A percentile compares a stretch with the other conserved stretches of the same genome.
Evolutionary conservation across 345 rosid species (phyloP).

Genomic region (Noccaea bulbosa): DNA sequence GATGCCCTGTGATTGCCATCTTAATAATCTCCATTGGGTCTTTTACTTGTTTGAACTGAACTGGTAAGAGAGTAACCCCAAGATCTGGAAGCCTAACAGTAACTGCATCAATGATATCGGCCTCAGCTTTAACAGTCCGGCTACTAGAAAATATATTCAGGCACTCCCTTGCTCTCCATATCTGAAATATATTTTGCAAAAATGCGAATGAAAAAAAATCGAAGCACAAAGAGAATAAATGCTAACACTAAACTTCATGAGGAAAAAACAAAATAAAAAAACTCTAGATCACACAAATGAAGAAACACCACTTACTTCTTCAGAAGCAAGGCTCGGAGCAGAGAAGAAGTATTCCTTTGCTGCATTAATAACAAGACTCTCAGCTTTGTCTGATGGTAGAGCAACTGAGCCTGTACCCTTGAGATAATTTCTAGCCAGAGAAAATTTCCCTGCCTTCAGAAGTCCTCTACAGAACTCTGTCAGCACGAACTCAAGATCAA

Average conservation of each 20-base stretch:
- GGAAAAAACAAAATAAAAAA: background rate
- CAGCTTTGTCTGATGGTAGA: constrained; percentile 86
- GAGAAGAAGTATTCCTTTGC: constrained; percentile 95
- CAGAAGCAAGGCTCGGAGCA: constrained; percentile 85
- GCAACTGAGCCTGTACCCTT: constrained; percentile 86
- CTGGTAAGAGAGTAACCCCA: constrained; percentile 86
- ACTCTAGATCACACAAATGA: constrained; percentile 19
- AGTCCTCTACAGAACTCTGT: constrained; percentile 95
- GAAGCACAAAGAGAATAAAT: background rate
- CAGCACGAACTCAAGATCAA: constrained; percentile 86
- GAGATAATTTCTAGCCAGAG: constrained; percentile 92
- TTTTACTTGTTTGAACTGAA: constrained; percentile 93
- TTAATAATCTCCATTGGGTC: constrained; percentile 96
- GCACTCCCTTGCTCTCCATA: constrained; percentile 98
- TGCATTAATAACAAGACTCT: constrained; percentile 87
- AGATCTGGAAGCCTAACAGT: constrained; percentile 89
- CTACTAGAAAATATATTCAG: constrained; percentile 78
- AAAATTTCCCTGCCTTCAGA: constrained; percentile 95
- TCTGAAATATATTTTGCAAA: constrained; percentile 55
- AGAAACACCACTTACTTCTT: constrained; percentile 64
- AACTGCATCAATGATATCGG: constrained; percentile 80
- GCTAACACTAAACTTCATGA: constrained; percentile 4
- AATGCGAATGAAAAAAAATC: constrained; percentile 24
- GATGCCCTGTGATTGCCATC: constrained; percentile 87
- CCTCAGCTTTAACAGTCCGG: constrained; percentile 81